phyloP scores from a whole-genome alignment of 805 yeast genomes.

The Saitoella complicata region DNA sequence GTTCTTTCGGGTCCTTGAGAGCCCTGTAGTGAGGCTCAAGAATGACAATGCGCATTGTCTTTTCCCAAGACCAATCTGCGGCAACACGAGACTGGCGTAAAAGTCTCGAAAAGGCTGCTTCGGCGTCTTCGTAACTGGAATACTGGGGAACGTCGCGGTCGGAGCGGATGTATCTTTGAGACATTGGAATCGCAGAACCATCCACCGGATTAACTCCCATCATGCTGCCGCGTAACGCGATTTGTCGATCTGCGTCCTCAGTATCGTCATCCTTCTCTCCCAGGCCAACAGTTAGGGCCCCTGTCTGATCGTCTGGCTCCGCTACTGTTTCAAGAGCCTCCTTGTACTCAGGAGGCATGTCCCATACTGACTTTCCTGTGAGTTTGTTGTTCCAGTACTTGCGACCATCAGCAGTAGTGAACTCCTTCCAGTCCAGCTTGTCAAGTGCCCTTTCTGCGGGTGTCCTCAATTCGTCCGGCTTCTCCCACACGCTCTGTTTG shows the following conservation, averaged over 20 bases:
- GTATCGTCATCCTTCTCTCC: not conserved
- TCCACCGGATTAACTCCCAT: too few relatives aligned
- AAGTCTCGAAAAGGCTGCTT: conserved; percentile 34
- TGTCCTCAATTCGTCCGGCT: conserved; percentile 40
- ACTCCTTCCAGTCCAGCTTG: conserved; percentile 38
- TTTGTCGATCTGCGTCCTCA: not conserved
- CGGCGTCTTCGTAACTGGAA: conserved; percentile 23
- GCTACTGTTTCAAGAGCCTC: conserved; percentile 13
- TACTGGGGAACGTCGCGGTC: not conserved
- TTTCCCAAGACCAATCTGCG: conserved; percentile 58
- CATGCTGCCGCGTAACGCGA: not conserved
- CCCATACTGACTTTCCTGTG: conserved; percentile 66
- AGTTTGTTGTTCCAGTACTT: conserved; percentile 52
- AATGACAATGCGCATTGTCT: conserved; percentile 43
- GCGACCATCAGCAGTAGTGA: conserved; percentile 38
- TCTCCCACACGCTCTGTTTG: conserved; percentile 64
- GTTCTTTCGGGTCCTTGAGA: conserved; percentile 40
- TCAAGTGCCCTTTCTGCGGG: conserved; percentile 26
- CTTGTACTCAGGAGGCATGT: conserved; percentile 41
- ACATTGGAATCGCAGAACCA: too few relatives aligned
- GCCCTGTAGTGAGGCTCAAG: conserved; percentile 52
- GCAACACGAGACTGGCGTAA: conserved; percentile 43
- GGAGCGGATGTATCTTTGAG: too few relatives aligned
- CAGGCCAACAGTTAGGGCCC: not conserved
- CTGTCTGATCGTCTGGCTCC: conserved; percentile 5